These are phyloP conservation scores for Saccharomycopsis fibuligera DNA, from an alignment of 805 yeast genomes.

Conservation along the genomic window DNA sequence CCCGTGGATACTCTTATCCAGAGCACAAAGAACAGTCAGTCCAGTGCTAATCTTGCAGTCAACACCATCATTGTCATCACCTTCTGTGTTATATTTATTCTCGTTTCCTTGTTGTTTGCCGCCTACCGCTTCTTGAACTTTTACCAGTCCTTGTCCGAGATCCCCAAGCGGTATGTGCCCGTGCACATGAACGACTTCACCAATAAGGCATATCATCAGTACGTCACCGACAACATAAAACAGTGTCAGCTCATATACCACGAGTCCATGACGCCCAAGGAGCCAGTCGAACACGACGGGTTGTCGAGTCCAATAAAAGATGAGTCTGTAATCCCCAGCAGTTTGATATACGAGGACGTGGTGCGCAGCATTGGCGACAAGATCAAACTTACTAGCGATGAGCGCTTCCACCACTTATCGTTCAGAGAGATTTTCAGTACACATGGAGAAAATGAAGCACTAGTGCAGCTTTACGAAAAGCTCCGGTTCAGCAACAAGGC, in stretches of 20 bases:
- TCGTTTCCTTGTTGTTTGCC: constrained; percentile 8
- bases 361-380: constrained; percentile 16
- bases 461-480: constrained; percentile 14
- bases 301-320: constrained; percentile 16
- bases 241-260: constrained; percentile 18
- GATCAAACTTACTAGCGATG: constrained; percentile 2
- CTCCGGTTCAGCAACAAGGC: constrained; percentile 17
- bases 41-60: constrained; percentile 15
- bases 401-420: constrained; percentile 1
- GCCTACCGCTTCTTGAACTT: constrained; percentile 14
- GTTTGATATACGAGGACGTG: constrained; percentile 20
- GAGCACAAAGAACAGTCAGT: constrained; percentile 15
- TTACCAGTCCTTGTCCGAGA: constrained; percentile 12
- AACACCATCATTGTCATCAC: constrained; percentile 17
- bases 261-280: constrained; percentile 5
- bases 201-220: background rate
- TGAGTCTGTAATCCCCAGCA: constrained; percentile 16
- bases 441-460: constrained; percentile 1
- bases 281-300: constrained; percentile 18
- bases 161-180: constrained; percentile 20
- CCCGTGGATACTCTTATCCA: constrained; percentile 21
- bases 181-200: constrained; percentile 17
- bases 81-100: constrained; percentile 18
- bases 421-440: constrained; percentile 14
- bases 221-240: constrained; percentile 13